Evolutionary conservation across 768 basidiomycete genomes (phyloP), one percentile per base, ranked within the genome.

Genomic region (Omphalotus guepiniiformis): DNA sequence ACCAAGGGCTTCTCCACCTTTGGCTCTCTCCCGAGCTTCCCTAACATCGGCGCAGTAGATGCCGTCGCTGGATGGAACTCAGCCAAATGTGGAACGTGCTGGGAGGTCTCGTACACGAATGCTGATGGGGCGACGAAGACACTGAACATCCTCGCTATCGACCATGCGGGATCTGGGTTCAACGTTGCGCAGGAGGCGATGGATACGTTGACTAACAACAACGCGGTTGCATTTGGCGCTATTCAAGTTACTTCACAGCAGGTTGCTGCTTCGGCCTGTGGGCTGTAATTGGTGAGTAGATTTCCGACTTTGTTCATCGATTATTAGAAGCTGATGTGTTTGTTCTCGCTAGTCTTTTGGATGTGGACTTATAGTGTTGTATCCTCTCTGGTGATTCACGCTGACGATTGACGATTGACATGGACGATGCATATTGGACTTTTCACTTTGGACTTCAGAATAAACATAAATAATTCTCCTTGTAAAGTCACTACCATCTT

Each of bases 171-270:
- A 16, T 21, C 62, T 12, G 73, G 69, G 6, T 80, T 78, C 54
- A 78, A 76, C 48, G 59, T 82, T 23, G 72, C 78, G 1, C 55
- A 71, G 52, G 62, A 56, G 18, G 79, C 80, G n/a, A 76, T 83
- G 78, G 73, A 82, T 50, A 55, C 53, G 12, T 58, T 83, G 50
- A 83, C 81, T 9, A 63, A 65, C 39, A 68, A 65, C 28, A 62
- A 75, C 53, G 82, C 73, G 0, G 66, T 59, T 34, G 56, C 68
- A 28, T 57, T 77, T 21, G 83, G 83, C 7, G 63, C 73, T 21
- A 67, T 83, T 18, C 38, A 66, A 12, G 78, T 78, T 11, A 65
- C 59, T 7, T 63, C 75, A 4, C 62, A 49, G 3, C 61, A 76
- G 50, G 75, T 83, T 8, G 62, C 53, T 30, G 47, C 69, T 6